A percentile compares a stretch with the other conserved stretches of the same genome.
Conservation (phyloP, 108 stramenopile species). For the Cyclotella baltica region DNA sequence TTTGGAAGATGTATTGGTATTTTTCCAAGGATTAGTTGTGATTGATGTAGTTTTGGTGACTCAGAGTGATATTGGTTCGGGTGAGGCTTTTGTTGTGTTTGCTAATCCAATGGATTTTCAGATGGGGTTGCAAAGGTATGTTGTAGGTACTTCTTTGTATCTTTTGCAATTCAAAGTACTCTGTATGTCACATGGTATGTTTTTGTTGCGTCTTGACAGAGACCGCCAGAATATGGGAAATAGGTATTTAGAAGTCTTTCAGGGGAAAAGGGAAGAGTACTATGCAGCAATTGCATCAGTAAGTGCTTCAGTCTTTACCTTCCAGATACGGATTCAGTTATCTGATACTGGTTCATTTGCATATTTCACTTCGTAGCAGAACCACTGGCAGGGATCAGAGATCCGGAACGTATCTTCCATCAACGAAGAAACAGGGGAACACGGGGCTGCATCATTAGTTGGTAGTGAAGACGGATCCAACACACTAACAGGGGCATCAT, state of each 20-base stretch:
- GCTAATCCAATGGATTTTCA: slow-evolving; percentile 95
- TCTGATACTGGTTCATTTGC: background rate
- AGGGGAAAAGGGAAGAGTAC: slow-evolving; percentile 89
- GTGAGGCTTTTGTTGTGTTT: slow-evolving; percentile 93
- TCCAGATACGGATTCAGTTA: background rate
- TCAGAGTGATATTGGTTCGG: slow-evolving; percentile 50
- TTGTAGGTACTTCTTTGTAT: background rate
- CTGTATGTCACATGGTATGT: background rate
- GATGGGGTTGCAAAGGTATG: slow-evolving; percentile 91
- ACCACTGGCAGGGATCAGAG: slow-evolving; percentile 65
- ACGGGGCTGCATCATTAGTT: background rate
- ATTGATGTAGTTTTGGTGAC: slow-evolving; percentile 89
- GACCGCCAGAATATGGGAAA: slow-evolving; percentile 85
- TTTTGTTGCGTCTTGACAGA: slow-evolving; percentile 38
- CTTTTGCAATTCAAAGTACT: no score
- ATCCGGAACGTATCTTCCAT: slow-evolving; percentile 19
- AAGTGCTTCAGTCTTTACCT: slow-evolving; percentile 52
- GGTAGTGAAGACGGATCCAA: slow-evolving; percentile 31
- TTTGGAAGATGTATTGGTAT: slow-evolving; percentile 90
- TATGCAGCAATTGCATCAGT: slow-evolving; percentile 89
- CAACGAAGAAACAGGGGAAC: slow-evolving; percentile 32
- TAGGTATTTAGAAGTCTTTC: slow-evolving; percentile 89
- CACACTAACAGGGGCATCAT: slow-evolving; percentile 13
- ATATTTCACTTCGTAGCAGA: slow-evolving; percentile 50
- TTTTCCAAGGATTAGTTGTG: slow-evolving; percentile 95